These are phyloP conservation scores for Perkinsela sp. DNA, from an alignment of 208 protist species.

Conservation along the genomic window DNA sequence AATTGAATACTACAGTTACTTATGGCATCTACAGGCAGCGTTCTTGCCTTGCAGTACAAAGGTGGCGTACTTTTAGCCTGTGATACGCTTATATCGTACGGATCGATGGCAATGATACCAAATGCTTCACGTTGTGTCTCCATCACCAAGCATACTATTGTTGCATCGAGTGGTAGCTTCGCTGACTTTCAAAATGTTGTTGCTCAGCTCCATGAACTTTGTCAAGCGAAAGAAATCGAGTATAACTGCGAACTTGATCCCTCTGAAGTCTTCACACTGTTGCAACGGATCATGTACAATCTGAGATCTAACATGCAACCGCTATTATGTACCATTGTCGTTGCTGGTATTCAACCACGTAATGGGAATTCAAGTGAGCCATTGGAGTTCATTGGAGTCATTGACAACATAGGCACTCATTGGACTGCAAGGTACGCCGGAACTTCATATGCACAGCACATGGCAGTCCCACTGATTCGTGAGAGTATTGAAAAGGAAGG, in stretches of 20 bases:
- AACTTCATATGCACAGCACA: conserved; percentile 77
- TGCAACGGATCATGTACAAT: conserved; percentile 71
- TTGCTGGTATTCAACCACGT: conserved; percentile 30
- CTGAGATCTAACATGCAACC: conserved; percentile 81
- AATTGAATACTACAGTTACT: no score
- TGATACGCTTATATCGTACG: conserved; percentile 88
- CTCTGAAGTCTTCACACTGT: conserved; percentile 65
- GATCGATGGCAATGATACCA: conserved; percentile 77
- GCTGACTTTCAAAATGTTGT: conserved; percentile 82
- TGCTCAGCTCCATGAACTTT: conserved; percentile 28
- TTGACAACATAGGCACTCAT: conserved; percentile 74
- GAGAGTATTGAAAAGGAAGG: conserved; percentile 39
- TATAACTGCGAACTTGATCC: conserved; percentile 37
- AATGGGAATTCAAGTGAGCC: conserved; percentile 27
- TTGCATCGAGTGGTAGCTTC: conserved; percentile 77
- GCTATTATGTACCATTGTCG: conserved; percentile 73
- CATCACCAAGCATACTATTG: conserved; percentile 44
- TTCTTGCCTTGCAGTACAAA: conserved; percentile 86
- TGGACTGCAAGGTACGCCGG: conserved; percentile 70
- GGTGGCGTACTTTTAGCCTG: conserved; percentile 76
- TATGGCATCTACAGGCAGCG: conserved; percentile 79
- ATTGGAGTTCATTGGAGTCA: conserved; percentile 68
- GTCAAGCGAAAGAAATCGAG: conserved; percentile 29
- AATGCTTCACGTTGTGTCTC: conserved; percentile 57
- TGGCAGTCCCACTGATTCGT: conserved; percentile 72